A percentile compares a stretch with the other conserved stretches of the same genome.
These are phyloP conservation scores for Pythium phragmitis DNA, from an alignment of 352 stramenopile genomes.

Conservation along the genomic window DNA sequence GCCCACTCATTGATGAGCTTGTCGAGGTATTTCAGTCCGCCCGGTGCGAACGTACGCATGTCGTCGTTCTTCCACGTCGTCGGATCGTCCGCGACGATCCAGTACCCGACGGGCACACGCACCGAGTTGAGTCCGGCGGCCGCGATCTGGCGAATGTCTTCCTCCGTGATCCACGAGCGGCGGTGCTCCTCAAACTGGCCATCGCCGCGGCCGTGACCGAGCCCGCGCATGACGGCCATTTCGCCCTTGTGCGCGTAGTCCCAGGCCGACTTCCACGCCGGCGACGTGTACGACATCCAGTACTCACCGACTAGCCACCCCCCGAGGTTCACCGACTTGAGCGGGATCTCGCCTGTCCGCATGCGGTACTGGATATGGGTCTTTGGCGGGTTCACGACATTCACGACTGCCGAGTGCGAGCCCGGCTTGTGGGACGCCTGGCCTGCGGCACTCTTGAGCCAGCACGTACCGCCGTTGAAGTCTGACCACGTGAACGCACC, in stretches of 20 bases:
- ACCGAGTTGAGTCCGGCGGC: conserved; percentile 34
- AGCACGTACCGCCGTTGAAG: conserved; percentile 27
- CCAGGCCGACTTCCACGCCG: conserved; percentile 58
- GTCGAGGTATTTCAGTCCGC: conserved; percentile 48
- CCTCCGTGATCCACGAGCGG: conserved; percentile 50
- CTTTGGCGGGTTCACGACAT: conserved; percentile 1
- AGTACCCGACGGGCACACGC: conserved; percentile 46
- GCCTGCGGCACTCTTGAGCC: conserved; percentile 19
- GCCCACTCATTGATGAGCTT: conserved; percentile 50
- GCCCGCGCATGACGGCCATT: conserved; percentile 14
- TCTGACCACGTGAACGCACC: conserved; percentile 22
- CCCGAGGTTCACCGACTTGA: conserved; percentile 60
- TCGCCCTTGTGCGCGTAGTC: conserved; percentile 29
- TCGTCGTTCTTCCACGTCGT: conserved; percentile 3
- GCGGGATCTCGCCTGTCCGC: conserved; percentile 20
- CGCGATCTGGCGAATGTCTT: conserved; percentile 46
- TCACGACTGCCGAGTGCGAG: conserved; percentile 21
- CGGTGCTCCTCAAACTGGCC: conserved; percentile 49
- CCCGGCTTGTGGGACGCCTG: conserved; percentile 12
- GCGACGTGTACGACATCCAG: conserved; percentile 58
- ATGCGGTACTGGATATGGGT: conserved; percentile 32
- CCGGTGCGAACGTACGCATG: conserved; percentile 23
- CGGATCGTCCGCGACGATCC: conserved; percentile 41
- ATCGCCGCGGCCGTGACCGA: conserved; percentile 25
- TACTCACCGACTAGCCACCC: conserved; percentile 33